Conservation (phyloP, 75 land plant species). For the Selaginella tamariscina region DNA sequence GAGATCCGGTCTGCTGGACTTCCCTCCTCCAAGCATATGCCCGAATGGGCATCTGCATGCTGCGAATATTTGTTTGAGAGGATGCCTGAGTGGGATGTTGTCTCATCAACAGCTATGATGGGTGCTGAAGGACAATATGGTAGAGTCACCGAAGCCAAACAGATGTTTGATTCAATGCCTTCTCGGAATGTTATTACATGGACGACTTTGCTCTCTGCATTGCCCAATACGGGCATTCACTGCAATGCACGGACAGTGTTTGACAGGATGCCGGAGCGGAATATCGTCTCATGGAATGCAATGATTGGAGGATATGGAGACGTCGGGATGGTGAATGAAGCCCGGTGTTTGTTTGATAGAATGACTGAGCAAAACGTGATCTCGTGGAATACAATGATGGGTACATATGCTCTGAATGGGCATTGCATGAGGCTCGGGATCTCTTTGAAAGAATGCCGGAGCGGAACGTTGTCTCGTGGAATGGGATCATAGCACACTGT, state of each 20-base stretch:
- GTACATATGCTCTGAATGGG: neutral
- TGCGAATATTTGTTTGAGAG: neutral
- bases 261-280: neutral
- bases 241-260: neutral
- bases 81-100: neutral
- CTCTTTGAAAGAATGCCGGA: neutral
- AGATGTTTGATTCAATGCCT: neutral
- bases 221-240: neutral
- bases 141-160: neutral
- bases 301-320: neutral
- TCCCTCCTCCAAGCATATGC: too few species aligned
- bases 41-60: too few species aligned
- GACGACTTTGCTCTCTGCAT: neutral
- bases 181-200: neutral
- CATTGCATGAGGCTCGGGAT: neutral
- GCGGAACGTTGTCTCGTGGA: neutral
- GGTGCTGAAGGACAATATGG: neutral
- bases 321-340: neutral
- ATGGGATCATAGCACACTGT: neutral
- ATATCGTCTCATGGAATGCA: neutral
- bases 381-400: neutral
- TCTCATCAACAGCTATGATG: neutral
- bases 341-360: neutral
- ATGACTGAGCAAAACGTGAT: neutral
- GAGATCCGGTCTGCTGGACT: too few species aligned